Evolutionary conservation across 306 rosid species (phyloP).

Genomic region (Herpetospermum pedunculosum): DNA sequence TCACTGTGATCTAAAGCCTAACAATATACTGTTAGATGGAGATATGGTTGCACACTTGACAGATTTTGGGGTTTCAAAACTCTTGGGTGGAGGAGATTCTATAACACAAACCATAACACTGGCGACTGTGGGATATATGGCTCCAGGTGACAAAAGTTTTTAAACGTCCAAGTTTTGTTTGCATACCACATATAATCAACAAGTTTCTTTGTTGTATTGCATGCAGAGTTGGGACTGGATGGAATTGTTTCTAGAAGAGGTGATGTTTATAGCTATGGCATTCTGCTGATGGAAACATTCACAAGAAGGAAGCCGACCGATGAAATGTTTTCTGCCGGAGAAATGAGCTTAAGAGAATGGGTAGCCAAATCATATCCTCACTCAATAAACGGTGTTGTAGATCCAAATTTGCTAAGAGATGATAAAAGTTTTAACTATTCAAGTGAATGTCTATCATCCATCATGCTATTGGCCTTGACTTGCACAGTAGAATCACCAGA

Average conservation of each 20-base stretch:
- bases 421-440: neutral
- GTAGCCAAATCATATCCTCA: conserved; percentile 7
- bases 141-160: conserved; percentile 21
- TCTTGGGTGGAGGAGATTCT: conserved; percentile 22
- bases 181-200: neutral
- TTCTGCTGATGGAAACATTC: conserved; percentile 29
- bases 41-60: conserved; percentile 32
- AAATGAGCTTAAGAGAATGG: conserved; percentile 7
- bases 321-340: conserved; percentile 15
- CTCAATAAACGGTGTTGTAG: neutral
- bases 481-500: neutral
- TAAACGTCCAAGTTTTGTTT: conserved; percentile 1
- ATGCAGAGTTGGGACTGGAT: conserved; percentile 20
- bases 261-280: conserved; percentile 32
- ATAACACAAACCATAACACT: conserved; percentile 17
- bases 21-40: conserved; percentile 26
- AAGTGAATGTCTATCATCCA: conserved; percentile 1
- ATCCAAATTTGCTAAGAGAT: neutral
- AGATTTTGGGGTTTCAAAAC: conserved; percentile 26
- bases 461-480: neutral
- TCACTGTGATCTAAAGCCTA: conserved; percentile 41
- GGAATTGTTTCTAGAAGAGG: conserved; percentile 24
- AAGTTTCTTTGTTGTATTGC: neutral
- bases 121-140: conserved; percentile 38
- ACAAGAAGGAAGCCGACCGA: conserved; percentile 30